Evolutionary conservation across 331 rosid genomes (phyloP), one percentile per base, ranked within the genome.

Genomic region (Prunus yedoensis): DNA sequence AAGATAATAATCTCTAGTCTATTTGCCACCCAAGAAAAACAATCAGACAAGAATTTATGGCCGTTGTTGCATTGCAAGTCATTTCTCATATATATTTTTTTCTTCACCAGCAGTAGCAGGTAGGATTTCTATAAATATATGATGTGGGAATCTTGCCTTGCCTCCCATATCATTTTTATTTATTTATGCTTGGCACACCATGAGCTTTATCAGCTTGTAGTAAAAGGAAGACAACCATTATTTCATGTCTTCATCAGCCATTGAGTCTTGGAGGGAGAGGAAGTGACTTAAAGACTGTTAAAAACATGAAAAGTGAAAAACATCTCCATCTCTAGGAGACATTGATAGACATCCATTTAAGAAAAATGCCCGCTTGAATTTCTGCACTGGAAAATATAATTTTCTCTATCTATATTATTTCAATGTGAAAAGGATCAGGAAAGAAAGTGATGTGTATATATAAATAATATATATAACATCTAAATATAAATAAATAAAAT

Each of bases 311-410:
- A 80, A 80, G 87, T 83, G 75, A 85, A 87, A 84, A 76, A 79
- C 79, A 83, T 85, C 82, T 79, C 79, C 77, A 75, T 86, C 87
- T 80, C 21, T 61, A 68, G 66, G 82, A 88, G 87, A 82, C 89
- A 87, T 4, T 83, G 88, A 91, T 78, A 74, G 90, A 79, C 88
- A 75, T 68, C 88, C 95, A 82, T 89, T 89, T 75, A 71, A 68
- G 87, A 80, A 85, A 78, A 80, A 78, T 77, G 92, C 84, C 79
- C 85, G 83, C 89, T 66, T 64, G 68, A 73, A 41, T 67, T 74
- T 82, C n/a, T 62, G 53, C 28, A 47, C 59, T 45, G 16, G 43
- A 38, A 54, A 59, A 63, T 63, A 32, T 0, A 32, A 32, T 63
- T 4, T 63, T 63, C 27, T 73, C 30, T 73, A 15, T 73, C n/a